Evolutionary conservation across 768 basidiomycete species (phyloP).

Genomic region (Lentinula edodes): DNA sequence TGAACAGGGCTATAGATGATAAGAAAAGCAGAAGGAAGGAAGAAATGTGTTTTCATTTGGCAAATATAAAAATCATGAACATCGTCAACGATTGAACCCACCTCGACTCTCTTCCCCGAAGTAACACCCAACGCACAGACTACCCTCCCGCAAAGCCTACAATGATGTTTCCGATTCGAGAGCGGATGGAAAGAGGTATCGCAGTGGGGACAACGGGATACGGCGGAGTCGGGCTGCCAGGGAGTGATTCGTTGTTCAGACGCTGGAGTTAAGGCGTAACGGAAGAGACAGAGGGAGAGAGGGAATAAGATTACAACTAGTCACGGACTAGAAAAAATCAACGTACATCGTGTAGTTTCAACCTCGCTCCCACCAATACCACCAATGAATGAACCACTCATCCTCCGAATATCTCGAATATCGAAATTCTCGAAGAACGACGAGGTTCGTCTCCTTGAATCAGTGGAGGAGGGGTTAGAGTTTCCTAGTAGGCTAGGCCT

Average conservation of each 20-base stretch:
- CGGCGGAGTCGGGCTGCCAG: conserved; percentile 83
- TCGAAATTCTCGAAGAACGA: conserved; percentile 69
- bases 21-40: not conserved
- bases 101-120: conserved; percentile 52
- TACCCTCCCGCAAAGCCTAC: conserved; percentile 87
- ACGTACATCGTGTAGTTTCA: conserved; percentile 60
- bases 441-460: conserved; percentile 44
- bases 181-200: conserved; percentile 78
- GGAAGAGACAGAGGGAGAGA: not conserved
- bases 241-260: conserved; percentile 92
- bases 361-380: conserved; percentile 69
- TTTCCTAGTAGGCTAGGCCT: conserved; percentile 12
- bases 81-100: not conserved
- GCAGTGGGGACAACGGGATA: conserved; percentile 83
- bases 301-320: not conserved
- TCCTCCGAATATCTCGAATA: conserved; percentile 47
- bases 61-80: too few species aligned
- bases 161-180: conserved; percentile 94
- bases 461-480: not conserved
- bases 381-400: conserved; percentile 27
- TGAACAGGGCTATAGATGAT: conserved; percentile 47
- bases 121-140: conserved; percentile 87
- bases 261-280: not conserved
- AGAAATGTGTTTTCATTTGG: not conserved
- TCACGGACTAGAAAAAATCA: not conserved